Evolutionary conservation across 345 rosid species (phyloP), one percentile per base, ranked within the genome.

Genomic region (Crucihimalaya himalaica): DNA sequence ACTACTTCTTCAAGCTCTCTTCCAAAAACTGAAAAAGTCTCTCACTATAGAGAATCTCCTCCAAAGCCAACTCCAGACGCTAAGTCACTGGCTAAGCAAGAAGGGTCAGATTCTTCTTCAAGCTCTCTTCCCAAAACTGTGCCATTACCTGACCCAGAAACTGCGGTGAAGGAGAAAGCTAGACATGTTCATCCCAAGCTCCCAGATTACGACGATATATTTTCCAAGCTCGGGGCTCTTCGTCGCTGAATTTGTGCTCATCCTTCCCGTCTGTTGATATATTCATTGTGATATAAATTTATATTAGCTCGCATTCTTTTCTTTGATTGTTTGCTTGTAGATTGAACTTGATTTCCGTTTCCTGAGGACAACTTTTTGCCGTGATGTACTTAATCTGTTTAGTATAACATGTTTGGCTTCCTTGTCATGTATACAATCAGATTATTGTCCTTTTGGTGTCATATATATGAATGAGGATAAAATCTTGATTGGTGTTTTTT

Each of bases 171-270:
- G 46, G 79, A 78, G 47, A 86, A 67, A 72, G 83, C 87, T 56
- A 78, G 81, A 70, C 96, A 90, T 77, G 88, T 91, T 68, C 98
- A 94, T 71, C 98, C 98, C 3, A 94, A 91, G 77, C 98, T 91
- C 75, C 97, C 97, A 2, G 98, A 94, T 60, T 86, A 79, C 25
- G 97, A 94, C 6, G 55, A 79, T 32, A 51, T 94, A 31, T 63
- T 84, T 15, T 90, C 96, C 23, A 86, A 78, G 57, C 73, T 91
- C 4, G 84, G 84, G 67, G 80, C 91, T 65, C 80, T 83, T 25
- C 81, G 91, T 39, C 75, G 69, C 29, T 76, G 52, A 76, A 23
- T 25, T 8, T 37, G 14, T 11, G 4, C 37, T 32, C 11, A 32
- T 32, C 10, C 37, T 32, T 32, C 37, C 37, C 37, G 37, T 8